Evolutionary conservation across 129 eudicot genomes (phyloP).

Genomic region (Centrapalus pauciflorus): DNA sequence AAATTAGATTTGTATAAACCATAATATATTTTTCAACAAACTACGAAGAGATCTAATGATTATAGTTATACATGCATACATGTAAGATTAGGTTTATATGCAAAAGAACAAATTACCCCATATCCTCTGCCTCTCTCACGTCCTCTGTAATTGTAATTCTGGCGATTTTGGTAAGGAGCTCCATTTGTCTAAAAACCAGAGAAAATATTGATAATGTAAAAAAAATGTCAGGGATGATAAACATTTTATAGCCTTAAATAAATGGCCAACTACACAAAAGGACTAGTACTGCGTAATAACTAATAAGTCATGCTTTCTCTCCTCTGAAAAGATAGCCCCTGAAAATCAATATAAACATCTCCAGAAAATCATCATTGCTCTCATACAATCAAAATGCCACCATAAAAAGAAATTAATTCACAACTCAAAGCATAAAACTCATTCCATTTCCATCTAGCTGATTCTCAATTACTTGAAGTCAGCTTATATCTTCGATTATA

Average conservation of each 20-base stretch:
- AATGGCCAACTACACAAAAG: constrained; percentile 3
- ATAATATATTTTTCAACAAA: no score
- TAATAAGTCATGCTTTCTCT: background rate
- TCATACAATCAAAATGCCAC: background rate
- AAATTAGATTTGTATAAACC: no score
- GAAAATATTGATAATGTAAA: background rate
- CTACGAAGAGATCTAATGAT: no score
- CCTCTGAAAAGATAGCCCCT: background rate
- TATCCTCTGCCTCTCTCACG: constrained; percentile 92
- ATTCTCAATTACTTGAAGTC: background rate
- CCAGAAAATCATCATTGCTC: background rate
- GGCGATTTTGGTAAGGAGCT: constrained; percentile 49
- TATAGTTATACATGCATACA: no score
- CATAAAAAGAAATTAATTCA: background rate
- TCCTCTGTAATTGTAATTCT: constrained; percentile 55
- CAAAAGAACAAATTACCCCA: constrained; percentile 40
- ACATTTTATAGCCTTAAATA: background rate
- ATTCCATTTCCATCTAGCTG: background rate
- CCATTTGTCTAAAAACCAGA: constrained; percentile 50
- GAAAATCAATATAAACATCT: background rate
- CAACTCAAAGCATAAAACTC: background rate
- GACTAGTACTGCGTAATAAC: background rate
- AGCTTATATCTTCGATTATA: background rate
- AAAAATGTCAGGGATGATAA: background rate
- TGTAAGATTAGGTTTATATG: background rate